Base-by-base conservation (phyloP, 495 filamentous ascomycete species). In the Acidiella bohemica region DNA sequence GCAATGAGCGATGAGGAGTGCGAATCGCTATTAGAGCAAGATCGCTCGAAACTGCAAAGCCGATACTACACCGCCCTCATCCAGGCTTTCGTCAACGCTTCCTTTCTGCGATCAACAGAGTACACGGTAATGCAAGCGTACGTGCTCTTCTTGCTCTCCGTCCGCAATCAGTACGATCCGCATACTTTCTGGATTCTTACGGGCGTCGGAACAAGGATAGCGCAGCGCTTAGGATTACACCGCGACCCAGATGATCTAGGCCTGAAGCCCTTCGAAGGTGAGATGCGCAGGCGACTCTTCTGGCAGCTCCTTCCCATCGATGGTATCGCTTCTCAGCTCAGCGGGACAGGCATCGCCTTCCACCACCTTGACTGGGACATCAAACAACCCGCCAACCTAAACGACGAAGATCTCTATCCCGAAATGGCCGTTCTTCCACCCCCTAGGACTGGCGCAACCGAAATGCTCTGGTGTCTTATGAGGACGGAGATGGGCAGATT, bases 291-390 rank as follows among this genome's bases (percentile, higher is more conserved):
- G 12, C 32, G 53, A 10, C 33, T 55, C 6, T 55, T 49, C 39
- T 49, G 50, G 53, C 50, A 53, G 26, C 22, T 55, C 16, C 19
- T 42, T 9, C 44, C 49, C n/a, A 35, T 54, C 8, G 53, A 56
- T 31, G 29, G 42, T 20, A 29, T 50, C 1, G 39, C 51, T 0
- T 30, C 33, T 2, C 43, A 48, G 19, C 27, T 53, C 12, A 32
- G 42, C 22, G 47, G 51, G 21, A 40, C 43, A 17, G 39, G 42
- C 9, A 51, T 50, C 5, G 30, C 44, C 3, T 23, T 47, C n/a
- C 8, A 33, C 25, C 17, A 17, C 1, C 29, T 46, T n/a, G 9
- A 32, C 13, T 51, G 27, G 29, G 38, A 42, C 16, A 54, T 47
- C 7, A 41, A 46, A 20, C 23, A 33, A 28, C 50, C 51, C 1